Evolutionary conservation across 352 stramenopile genomes (phyloP).

Genomic region (Pythium monospermum): DNA sequence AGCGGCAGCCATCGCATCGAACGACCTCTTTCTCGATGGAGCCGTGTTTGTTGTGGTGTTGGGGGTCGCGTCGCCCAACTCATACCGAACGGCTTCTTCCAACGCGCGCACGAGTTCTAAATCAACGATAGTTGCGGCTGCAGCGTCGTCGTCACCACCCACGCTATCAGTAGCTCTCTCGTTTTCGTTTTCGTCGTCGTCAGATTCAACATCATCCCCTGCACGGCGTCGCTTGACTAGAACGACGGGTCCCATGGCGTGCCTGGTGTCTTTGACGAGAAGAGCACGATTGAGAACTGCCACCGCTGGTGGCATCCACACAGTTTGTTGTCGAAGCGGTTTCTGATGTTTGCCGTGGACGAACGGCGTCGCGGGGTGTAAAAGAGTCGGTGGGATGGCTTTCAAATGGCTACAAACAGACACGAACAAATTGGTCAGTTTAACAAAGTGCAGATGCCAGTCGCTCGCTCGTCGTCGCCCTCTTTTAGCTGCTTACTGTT

Average conservation of each 20-base stretch:
- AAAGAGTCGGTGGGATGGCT: no score
- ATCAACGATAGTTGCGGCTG: conserved; percentile 13
- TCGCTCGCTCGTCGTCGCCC: no score
- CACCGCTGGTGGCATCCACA: background rate
- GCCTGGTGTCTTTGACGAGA: conserved; percentile 31
- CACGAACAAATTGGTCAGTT: no score
- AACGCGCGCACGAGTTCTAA: conserved; percentile 20
- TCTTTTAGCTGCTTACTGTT: no score
- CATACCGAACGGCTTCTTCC: conserved; percentile 22
- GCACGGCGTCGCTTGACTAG: conserved; percentile 11
- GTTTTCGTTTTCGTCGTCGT: no score
- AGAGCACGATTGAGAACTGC: conserved; percentile 35
- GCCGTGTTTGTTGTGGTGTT: background rate
- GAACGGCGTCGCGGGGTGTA: no score
- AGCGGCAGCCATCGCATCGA: conserved; percentile 7
- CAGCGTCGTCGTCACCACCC: conserved; percentile 1
- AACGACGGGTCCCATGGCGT: conserved; percentile 20
- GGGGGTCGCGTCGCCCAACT: conserved; percentile 4
- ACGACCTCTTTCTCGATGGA: conserved; percentile 6
- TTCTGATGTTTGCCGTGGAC: no score
- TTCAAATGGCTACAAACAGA: no score
- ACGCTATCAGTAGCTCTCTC: no score
- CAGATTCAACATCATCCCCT: conserved; percentile 7
- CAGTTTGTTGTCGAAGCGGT: background rate
- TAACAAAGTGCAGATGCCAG: no score